Base-by-base conservation (phyloP, 176 grass and related monocot genomes). In the Dendrocalamus sinicus region DNA sequence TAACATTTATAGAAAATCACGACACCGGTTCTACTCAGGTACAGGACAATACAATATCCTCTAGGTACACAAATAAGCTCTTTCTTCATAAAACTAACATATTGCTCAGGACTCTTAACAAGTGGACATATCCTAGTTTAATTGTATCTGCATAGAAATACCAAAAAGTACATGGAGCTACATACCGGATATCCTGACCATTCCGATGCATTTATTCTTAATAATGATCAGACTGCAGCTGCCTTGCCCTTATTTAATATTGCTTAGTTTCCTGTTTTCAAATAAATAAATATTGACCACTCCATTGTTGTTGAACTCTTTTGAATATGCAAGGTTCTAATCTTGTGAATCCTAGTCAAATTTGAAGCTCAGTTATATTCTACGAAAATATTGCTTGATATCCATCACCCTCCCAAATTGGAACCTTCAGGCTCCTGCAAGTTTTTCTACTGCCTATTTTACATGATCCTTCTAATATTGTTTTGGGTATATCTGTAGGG, bases 21-120 rank as follows among this genome's bases (percentile, higher is more conserved):
- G 96, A 99, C 74, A 99, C 96, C 17, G 96, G 96, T 50, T 99
- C 96, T 62, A 99, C 96, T 80, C 96, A 99, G 93, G 96, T 99
- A 91, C 67, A 45, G 96, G 96, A 91, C 67, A 45, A 9, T 48
- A 12, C 19, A 79, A n/a, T 47, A 80, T 74, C 58, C 46, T 77
- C 41, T 70, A 47, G 14, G 37, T 77, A 43, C 30, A 63, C 16
- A 12, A 54, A 37, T 19, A 71, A 35, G 67, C 5, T 47, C 8
- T 67, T 74, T 79, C 30, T 9, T 84, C 28, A 40, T 5, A 62
- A 62, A 50, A 74, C 32, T 76, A 35, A n/a, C 22, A 15, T n/a
- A 17, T 75, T 67, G 28, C 1, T 60, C 43, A 76, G 12, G 12
- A 59, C 40, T 48, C 14, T 84, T 51, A 14, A 24, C 30, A 78